Evolutionary conservation across 192 early-diverging fungal species (phyloP), one percentile per base, ranked within the genome.

Genomic region (Backusella parvicylindrica): DNA sequence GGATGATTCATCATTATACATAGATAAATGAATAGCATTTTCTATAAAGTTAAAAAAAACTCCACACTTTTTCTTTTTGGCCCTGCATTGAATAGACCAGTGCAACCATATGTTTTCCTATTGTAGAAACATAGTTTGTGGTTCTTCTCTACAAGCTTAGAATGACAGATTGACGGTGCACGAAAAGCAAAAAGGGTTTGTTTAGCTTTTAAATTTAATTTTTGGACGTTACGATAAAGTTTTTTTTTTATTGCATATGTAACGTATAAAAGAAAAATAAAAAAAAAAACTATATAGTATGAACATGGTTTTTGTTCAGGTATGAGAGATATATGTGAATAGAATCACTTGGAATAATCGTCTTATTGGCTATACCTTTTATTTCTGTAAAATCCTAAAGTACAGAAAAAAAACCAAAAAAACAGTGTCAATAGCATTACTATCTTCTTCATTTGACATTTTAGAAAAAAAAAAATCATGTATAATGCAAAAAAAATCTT

Each of bases 51-150:
- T 47, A 6, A 47, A 47, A 8, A 16, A 35, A 35, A 35, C 2
- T 35, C 33, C 43, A 47, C 16, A 47, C 43, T 12, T 41, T n/a
- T n/a, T 38, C 37, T 38, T 38, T 38, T 50, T 13, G 53, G 21
- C 23, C 23, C 53, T 28, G 53, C 53, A 60, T 60, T 60, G 26
- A 60, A 60, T 60, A 13, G 26, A 60, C 53, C 26, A 60, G 53
- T 60, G 53, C 9, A 60, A 60, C 53, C 53, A 60, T 60, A 60
- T 60, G 53, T 60, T 60, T 60, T 60, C 53, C 53, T 60, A 60
- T 60, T 60, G 53, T 28, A 60, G 53, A 60, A 60, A 28, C 26
- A 0, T 13, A 60, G 5, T 60, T 60, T 60, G n/a, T 53, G 50
- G 18, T 2, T 49, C 5, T 56, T 26, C 11, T 8, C 53, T 60